Percentiles rank a stretch among this genome's conserved stretches.
Evolutionary conservation across 148 eudicot genomes (phyloP).

Genomic region (Rhododendron henanense): DNA sequence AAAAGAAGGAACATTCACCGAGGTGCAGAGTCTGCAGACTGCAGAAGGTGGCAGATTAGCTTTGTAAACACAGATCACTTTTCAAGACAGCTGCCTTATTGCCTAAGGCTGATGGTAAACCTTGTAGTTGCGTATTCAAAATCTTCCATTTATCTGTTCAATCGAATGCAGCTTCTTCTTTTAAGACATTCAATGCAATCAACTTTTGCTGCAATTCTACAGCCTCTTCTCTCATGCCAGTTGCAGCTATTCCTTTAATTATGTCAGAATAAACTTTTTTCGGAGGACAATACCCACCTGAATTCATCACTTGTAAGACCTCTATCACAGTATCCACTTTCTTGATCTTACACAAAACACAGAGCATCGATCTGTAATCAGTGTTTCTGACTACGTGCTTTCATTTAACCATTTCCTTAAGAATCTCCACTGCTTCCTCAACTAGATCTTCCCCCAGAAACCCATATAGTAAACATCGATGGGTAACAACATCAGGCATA

Average conservation of each 20-base stretch:
- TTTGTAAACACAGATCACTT: not conserved
- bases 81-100: not conserved
- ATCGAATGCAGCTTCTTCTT: constrained; percentile 7
- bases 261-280: constrained; percentile 33
- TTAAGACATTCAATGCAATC: constrained; percentile 39
- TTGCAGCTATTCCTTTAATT: constrained; percentile 42
- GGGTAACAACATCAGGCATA: constrained; percentile 67
- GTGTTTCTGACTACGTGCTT: constrained; percentile 39
- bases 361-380: constrained; percentile 44
- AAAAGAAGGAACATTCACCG: too few relatives aligned
- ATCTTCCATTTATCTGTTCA: constrained; percentile 12
- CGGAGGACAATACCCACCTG: constrained; percentile 29
- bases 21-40: too few relatives aligned
- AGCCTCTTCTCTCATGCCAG: constrained; percentile 68
- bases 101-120: too few relatives aligned
- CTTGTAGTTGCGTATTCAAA: not conserved
- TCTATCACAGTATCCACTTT: constrained; percentile 60
- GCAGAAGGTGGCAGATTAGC: not conserved
- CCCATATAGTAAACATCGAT: constrained; percentile 70
- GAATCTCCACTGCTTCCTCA: constrained; percentile 57
- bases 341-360: constrained; percentile 46
- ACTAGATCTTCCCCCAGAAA: constrained; percentile 46
- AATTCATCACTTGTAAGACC: constrained; percentile 54
- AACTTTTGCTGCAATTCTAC: constrained; percentile 40
- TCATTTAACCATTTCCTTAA: constrained; percentile 51